Evolutionary conservation across 148 eudicot genomes (phyloP).

Genomic region (Diospyros kaki): DNA sequence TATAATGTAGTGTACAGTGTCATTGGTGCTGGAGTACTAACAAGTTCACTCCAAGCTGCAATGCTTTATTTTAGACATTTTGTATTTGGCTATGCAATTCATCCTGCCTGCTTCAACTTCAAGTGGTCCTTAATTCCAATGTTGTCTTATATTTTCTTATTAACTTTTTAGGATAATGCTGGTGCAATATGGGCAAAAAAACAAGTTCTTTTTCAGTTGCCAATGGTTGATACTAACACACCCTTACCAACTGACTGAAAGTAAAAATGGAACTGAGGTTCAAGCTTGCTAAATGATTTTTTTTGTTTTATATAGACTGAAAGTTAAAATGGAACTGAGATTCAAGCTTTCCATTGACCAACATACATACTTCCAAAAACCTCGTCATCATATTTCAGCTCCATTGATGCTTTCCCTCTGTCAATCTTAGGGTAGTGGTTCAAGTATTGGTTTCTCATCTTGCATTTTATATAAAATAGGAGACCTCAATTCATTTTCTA

Average conservation of each 20-base stretch:
- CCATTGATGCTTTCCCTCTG: neutral
- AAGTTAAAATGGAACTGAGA: neutral
- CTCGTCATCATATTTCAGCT: neutral
- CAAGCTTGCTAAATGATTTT: neutral
- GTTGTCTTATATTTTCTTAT: neutral
- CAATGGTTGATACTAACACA: neutral
- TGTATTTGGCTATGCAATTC: constrained; percentile 9
- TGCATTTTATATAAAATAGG: neutral
- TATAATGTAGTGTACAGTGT: neutral
- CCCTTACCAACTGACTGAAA: neutral
- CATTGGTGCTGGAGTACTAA: constrained; percentile 1
- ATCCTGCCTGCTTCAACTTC: neutral
- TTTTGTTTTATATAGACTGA: neutral
- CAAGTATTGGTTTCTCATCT: neutral
- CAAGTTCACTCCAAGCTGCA: neutral
- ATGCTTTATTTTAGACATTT: neutral
- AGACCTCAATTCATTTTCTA: neutral
- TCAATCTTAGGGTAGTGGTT: neutral
- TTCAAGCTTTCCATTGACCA: neutral
- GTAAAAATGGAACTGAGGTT: neutral
- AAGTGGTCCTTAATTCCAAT: neutral
- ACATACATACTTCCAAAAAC: neutral
- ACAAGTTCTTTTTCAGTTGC: neutral
- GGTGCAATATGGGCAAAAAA: neutral
- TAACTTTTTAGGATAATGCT: constrained; percentile 1